Percentiles rank a stretch among this genome's conserved stretches.
Conservation (phyloP, 331 rosid genomes). For the Prunus yedoensis region DNA sequence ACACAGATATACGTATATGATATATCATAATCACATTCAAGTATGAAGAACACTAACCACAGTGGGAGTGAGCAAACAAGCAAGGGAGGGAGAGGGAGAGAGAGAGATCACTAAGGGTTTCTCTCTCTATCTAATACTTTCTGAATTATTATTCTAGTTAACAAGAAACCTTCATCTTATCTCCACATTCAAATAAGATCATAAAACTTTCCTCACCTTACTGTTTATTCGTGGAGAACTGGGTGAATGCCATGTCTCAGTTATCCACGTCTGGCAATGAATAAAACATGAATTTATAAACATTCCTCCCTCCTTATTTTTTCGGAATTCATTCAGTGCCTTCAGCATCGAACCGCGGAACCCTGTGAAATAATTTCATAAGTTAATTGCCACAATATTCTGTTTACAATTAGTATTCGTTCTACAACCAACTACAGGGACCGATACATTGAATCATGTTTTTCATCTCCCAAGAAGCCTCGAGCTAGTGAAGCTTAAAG, state of each 20-base stretch:
- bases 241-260: constrained; percentile 82
- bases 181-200: constrained; percentile 11
- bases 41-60: neutral
- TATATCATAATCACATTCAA: neutral
- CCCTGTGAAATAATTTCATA: constrained; percentile 44
- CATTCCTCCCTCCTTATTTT: constrained; percentile 57
- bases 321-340: constrained; percentile 58
- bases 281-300: constrained; percentile 80
- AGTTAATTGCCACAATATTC: constrained; percentile 25
- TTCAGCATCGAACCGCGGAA: constrained; percentile 75
- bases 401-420: neutral
- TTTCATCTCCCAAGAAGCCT: neutral
- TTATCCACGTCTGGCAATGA: constrained; percentile 85
- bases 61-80: too few species aligned
- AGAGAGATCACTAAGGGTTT: too few species aligned
- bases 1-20: neutral
- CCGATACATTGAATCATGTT: neutral
- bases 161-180: constrained; percentile 10
- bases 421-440: neutral
- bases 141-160: neutral
- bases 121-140: neutral
- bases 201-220: constrained; percentile 49
- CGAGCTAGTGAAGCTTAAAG: neutral
- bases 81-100: too few species aligned
- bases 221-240: constrained; percentile 69